Base-by-base conservation (phyloP, 75 land plant species). In the Selaginella tamariscina region DNA sequence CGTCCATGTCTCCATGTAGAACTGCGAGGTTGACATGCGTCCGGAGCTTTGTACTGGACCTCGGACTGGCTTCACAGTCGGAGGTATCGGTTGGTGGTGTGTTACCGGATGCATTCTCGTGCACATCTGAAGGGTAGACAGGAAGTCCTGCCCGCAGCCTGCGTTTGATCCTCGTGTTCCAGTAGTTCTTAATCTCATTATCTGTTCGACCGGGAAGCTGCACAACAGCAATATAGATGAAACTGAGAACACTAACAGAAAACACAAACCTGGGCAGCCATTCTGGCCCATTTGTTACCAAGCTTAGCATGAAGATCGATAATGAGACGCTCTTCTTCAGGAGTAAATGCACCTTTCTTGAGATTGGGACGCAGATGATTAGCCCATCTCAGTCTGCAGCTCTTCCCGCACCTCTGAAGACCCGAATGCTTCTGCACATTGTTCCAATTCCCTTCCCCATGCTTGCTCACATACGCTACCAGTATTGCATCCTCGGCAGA, bases 181-280 rank as follows among this genome's bases (percentile, higher is more conserved):
- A n/a, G n/a, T n/a, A n/a, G n/a, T n/a, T n/a, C n/a, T n/a, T n/a
- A n/a, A n/a, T n/a, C n/a, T n/a, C n/a, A 90, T 90, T 90, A 68
- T 90, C 96, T 8, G 96, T 90, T 1, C 96, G 85, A 2, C 96
- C 96, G 44, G 91, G 91, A 54, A 90, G 79, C 96, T 90, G 79
- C 29, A 49, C 54, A 39, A 77, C 29, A 27, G 56, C 1, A 54
- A n/a, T n/a, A n/a, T n/a, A n/a, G n/a, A n/a, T n/a, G n/a, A n/a
- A n/a, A n/a, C n/a, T n/a, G n/a, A n/a, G n/a, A n/a, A n/a, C n/a
- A n/a, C n/a, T n/a, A n/a, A n/a, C n/a, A n/a, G n/a, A n/a, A 49
- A 49, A 49, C 54, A 49, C 54, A 49, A 49, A 49, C 54, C 54
- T 49, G 54, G 54, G 54, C 20, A 49, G 54, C 54, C 54, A 49